Percentiles rank a stretch among this genome's conserved stretches.
Conservation (phyloP, 1,139 yeast species). For the Geotrichum cucujoidarum region DNA sequence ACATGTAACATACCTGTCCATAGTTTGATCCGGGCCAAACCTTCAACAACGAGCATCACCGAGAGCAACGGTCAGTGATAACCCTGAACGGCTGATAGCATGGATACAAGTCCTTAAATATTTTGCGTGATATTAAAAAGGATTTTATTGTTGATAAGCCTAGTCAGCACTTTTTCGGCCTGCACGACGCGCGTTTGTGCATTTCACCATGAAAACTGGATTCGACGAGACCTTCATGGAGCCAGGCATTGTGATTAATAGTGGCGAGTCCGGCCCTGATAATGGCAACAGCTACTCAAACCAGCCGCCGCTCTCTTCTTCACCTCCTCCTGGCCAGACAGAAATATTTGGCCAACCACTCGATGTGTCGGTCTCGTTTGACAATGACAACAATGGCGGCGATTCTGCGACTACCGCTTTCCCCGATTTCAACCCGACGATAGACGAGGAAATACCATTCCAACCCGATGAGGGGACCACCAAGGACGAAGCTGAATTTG, state of each 20-base stretch:
- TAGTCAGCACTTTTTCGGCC: too few species aligned
- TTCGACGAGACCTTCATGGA: background rate
- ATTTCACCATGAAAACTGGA: background rate
- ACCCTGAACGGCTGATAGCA: too few species aligned
- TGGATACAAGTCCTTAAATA: too few species aligned
- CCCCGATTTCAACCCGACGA: slow-evolving; percentile 7
- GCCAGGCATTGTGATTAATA: background rate
- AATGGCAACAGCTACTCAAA: background rate
- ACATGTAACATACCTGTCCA: too few species aligned
- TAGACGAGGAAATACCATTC: slow-evolving; percentile 9
- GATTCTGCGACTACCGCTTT: slow-evolving; percentile 8
- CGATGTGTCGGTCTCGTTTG: background rate
- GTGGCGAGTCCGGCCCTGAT: background rate
- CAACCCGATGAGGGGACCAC: slow-evolving; percentile 14
- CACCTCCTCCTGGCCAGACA: background rate
- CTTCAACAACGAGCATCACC: too few species aligned
- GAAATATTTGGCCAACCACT: background rate
- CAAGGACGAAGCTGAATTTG: slow-evolving; percentile 17
- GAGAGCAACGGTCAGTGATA: too few species aligned
- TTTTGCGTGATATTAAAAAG: too few species aligned
- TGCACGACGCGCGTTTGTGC: too few species aligned
- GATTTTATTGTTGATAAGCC: too few species aligned
- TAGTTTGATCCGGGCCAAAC: too few species aligned
- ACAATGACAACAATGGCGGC: background rate
- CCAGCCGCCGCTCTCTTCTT: background rate